These are phyloP conservation scores for Trametes gibbosa DNA, from an alignment of 768 basidiomycete genomes.

Conservation along the genomic window DNA sequence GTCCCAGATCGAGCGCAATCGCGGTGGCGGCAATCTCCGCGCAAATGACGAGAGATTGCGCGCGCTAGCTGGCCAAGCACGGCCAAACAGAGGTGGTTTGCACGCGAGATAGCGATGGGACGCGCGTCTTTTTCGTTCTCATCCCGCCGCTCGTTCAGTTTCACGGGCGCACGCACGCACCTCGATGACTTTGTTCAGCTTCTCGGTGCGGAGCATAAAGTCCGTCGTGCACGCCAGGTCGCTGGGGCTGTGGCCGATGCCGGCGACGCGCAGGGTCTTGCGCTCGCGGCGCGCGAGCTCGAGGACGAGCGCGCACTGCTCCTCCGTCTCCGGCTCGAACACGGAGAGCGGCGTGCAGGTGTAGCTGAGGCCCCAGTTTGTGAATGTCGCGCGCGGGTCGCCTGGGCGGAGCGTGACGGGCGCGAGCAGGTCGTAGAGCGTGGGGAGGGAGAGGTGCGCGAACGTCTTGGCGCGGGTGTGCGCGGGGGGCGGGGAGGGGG, in stretches of 20 bases:
- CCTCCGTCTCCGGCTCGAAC: constrained; percentile 70
- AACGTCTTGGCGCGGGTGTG: constrained; percentile 29
- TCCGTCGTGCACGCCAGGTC: constrained; percentile 90
- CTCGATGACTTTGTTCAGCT: constrained; percentile 69
- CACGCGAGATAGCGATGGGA: constrained; percentile 19
- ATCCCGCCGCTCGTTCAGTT: not conserved
- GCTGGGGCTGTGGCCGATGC: constrained; percentile 90
- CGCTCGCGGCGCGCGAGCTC: constrained; percentile 76
- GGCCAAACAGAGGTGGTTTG: constrained; percentile 21
- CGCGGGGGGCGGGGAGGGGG: constrained; percentile 8
- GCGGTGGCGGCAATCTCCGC: constrained; percentile 21
- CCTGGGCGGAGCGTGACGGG: constrained; percentile 50
- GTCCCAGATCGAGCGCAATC: constrained; percentile 9
- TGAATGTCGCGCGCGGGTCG: constrained; percentile 48
- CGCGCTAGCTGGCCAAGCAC: constrained; percentile 8
- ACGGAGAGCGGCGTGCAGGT: constrained; percentile 62
- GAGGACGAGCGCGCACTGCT: constrained; percentile 71
- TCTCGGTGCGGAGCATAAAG: constrained; percentile 80
- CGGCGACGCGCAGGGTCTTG: constrained; percentile 74
- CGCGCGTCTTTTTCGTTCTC: not conserved
- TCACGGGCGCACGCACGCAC: constrained; percentile 36
- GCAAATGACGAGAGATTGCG: constrained; percentile 22
- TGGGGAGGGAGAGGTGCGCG: constrained; percentile 38
- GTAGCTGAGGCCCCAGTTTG: constrained; percentile 88
- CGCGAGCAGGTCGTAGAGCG: constrained; percentile 52